Base-by-base conservation (phyloP, 2,329 filamentous ascomycete genomes). In the Ophiostoma piceae region DNA sequence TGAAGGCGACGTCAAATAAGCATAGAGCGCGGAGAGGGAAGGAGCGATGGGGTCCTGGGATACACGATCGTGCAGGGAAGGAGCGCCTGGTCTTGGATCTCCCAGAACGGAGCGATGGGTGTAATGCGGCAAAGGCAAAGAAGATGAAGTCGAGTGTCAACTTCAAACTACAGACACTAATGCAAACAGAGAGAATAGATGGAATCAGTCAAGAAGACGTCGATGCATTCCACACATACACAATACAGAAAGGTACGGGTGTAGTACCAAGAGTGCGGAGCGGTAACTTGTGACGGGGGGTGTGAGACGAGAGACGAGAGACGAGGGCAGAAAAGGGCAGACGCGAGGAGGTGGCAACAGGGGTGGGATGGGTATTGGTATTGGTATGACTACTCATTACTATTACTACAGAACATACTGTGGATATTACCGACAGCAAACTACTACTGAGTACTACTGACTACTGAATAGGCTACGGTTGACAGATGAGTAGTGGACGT, bases 211-310 rank as follows among this genome's bases (percentile, higher is more conserved):
- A 51, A 47, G 16, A 47, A 39, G 39, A 41, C 11, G 39, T 14
- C 47, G 47, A 57, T 57, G 11, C 51, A 57, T 2, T 26, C 12
- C 16, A 19, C 5, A 47, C 43, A n/a, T 3, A 47, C 5, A 7
- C 41, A 43, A 16, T 12, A n/a, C 6, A n/a, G 6, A 65, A 65
- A 65, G 62, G 37, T 66, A 66, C 64, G 64, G 64, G 35, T 41
- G 64, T 51, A 67, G 64, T 66, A 66, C 64, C 64, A 66, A 29
- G 19, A 26, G 64, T 66, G 64, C 64, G 64, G 64, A 66, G 64
- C 35, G 37, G n/a, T 41, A 22, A 66, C 35, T 35, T 35, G 35
- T 35, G 64, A 66, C 64, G 35, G 37, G 43, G 66, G 41, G 22
- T 41, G 43, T 35, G 66, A 14, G 66, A 32, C 35, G 26, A 29